These are phyloP conservation scores for Beauveria brongniartii DNA, from an alignment of 2,329 filamentous ascomycete genomes.

Conservation along the genomic window DNA sequence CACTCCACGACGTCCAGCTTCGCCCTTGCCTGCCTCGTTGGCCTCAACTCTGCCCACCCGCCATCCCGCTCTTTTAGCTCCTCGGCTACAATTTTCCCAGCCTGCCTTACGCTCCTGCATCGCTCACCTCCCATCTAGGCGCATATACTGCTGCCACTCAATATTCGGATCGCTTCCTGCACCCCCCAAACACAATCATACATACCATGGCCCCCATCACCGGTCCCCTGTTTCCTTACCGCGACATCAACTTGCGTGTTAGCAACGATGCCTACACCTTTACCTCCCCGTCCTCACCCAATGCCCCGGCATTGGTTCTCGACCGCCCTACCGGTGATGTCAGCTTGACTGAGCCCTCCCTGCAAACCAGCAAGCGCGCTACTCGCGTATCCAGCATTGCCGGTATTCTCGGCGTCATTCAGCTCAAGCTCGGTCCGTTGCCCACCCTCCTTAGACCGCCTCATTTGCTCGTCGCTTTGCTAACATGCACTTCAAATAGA, in stretches of 20 bases:
- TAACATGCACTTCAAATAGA: conserved; percentile 36
- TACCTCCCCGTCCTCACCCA: conserved; percentile 86
- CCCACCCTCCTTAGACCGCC: not conserved
- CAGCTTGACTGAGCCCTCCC: conserved; percentile 70
- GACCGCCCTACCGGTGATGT: conserved; percentile 90
- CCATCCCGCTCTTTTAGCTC: not conserved
- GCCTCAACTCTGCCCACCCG: not conserved
- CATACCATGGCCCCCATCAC: conserved; percentile 30
- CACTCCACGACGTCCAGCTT: not conserved
- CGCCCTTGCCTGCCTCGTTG: conserved; percentile 5
- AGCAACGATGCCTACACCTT: conserved; percentile 92
- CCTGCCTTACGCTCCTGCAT: not conserved
- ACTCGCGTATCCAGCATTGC: conserved; percentile 80
- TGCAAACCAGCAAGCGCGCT: conserved; percentile 65
- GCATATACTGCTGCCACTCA: not conserved
- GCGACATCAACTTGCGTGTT: conserved; percentile 95
- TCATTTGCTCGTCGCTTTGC: not conserved
- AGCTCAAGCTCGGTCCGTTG: conserved; percentile 74
- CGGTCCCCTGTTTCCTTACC: conserved; percentile 56
- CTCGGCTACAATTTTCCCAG: not conserved
- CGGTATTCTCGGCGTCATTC: conserved; percentile 89
- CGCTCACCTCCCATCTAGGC: not conserved
- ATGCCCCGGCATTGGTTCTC: conserved; percentile 78
- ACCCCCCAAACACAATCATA: not conserved
- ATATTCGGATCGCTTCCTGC: not conserved